A percentile compares a stretch with the other conserved stretches of the same genome.
Evolutionary conservation across 805 yeast genomes (phyloP).

Genomic region (Saitoella complicata): DNA sequence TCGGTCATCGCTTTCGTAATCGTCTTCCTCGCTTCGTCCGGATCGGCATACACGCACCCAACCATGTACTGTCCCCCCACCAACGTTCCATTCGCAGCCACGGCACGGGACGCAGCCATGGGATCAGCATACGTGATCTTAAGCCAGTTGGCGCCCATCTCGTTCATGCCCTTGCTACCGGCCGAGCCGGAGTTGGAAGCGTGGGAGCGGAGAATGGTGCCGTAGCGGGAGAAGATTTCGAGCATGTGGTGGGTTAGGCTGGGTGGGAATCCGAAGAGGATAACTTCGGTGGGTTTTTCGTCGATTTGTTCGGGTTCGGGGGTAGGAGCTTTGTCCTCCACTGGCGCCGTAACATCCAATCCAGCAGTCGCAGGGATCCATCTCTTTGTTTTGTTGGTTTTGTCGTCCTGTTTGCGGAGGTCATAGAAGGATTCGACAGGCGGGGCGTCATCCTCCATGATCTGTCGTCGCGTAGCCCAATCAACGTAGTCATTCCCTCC

Average conservation of each 20-base stretch:
- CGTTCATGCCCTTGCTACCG: constrained; percentile 12
- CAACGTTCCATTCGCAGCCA: constrained; percentile 64
- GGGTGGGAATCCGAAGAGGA: constrained; percentile 84
- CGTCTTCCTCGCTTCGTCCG: not conserved
- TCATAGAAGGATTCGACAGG: constrained; percentile 3
- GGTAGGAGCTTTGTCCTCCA: not conserved
- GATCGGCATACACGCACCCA: constrained; percentile 33
- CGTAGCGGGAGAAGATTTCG: constrained; percentile 62
- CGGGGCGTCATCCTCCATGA: constrained; percentile 1
- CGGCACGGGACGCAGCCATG: constrained; percentile 63
- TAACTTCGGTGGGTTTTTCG: constrained; percentile 28
- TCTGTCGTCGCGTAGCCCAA: too few species aligned
- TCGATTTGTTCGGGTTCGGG: not conserved
- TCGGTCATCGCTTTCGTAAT: too few species aligned
- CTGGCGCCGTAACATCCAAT: not conserved
- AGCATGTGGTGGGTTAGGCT: constrained; percentile 49
- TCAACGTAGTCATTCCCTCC: too few species aligned
- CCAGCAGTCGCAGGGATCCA: not conserved
- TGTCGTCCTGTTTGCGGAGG: not conserved
- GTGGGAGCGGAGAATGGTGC: constrained; percentile 62
- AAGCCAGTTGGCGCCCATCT: constrained; percentile 79
- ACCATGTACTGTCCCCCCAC: constrained; percentile 41
- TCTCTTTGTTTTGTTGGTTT: not conserved
- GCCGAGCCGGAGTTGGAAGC: constrained; percentile 25
- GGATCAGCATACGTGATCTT: constrained; percentile 67